Evolutionary conservation across 2,329 filamentous ascomycete genomes (phyloP).

Genomic region (Mycosphaerelloides madeirae): DNA sequence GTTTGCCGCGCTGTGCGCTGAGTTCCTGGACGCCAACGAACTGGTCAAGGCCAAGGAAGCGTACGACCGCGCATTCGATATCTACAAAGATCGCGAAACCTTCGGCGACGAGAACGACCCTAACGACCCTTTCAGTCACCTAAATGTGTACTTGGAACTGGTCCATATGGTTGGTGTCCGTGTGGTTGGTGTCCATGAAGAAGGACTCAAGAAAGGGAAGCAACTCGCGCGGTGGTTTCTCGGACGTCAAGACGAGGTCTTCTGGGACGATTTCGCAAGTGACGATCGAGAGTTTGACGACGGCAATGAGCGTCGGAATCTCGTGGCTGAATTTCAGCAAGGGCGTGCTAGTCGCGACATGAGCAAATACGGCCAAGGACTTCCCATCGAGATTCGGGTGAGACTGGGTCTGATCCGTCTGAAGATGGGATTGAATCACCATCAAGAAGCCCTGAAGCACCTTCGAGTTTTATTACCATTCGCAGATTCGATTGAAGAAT

Average conservation of each 20-base stretch:
- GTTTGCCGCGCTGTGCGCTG: conserved; percentile 51
- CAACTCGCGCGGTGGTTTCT: conserved; percentile 75
- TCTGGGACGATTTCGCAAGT: conserved; percentile 65
- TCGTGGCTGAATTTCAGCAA: conserved; percentile 57
- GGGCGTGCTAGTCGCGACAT: conserved; percentile 44
- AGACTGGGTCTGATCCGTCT: conserved; percentile 83
- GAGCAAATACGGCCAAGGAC: conserved; percentile 61
- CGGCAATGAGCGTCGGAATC: conserved; percentile 60
- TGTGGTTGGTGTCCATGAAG: no score
- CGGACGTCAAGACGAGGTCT: conserved; percentile 65
- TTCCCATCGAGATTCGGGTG: conserved; percentile 77
- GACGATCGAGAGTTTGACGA: conserved; percentile 92
- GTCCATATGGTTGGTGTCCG: conserved; percentile 56
- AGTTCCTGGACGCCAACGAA: conserved; percentile 22
- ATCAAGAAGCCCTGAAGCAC: conserved; percentile 60
- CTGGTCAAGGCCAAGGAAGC: conserved; percentile 24
- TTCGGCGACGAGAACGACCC: conserved; percentile 42
- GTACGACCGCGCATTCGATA: conserved; percentile 51
- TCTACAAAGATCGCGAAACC: conserved; percentile 36
- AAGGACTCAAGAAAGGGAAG: conserved; percentile 67
- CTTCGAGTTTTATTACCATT: conserved; percentile 61
- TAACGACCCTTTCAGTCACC: conserved; percentile 67
- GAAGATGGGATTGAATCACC: conserved; percentile 56
- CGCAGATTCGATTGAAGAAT: conserved; percentile 58
- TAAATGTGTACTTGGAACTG: conserved; percentile 80